phyloP scores from a whole-genome alignment of 2,329 filamentous ascomycete species.

The Sporothrix humicola region DNA sequence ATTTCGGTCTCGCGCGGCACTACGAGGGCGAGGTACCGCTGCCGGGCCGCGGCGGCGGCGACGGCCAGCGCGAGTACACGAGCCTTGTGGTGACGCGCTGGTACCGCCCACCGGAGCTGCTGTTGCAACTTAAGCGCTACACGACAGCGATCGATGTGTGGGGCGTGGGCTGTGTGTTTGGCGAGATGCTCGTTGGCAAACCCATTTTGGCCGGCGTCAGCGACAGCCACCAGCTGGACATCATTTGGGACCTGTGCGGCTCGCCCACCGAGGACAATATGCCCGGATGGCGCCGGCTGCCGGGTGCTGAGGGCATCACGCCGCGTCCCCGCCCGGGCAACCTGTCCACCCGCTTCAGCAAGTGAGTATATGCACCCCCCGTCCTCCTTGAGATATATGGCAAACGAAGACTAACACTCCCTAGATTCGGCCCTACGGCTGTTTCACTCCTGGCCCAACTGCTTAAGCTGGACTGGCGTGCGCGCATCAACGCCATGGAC shows the following conservation, averaged over 20 bases:
- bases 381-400: background rate
- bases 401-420: slow-evolving; percentile 38
- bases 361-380: slow-evolving; percentile 51
- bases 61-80: slow-evolving; percentile 89
- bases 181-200: slow-evolving; percentile 93
- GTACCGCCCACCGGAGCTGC: slow-evolving; percentile 93
- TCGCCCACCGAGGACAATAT: slow-evolving; percentile 88
- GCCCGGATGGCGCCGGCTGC: slow-evolving; percentile 86
- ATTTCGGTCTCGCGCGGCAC: slow-evolving; percentile 92
- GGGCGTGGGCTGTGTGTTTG: slow-evolving; percentile 98
- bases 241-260: slow-evolving; percentile 93
- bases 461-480: slow-evolving; percentile 85
- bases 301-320: slow-evolving; percentile 77
- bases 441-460: slow-evolving; percentile 82
- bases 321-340: slow-evolving; percentile 67
- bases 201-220: slow-evolving; percentile 91
- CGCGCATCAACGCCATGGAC: slow-evolving; percentile 89
- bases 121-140: slow-evolving; percentile 86
- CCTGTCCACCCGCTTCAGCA: slow-evolving; percentile 74
- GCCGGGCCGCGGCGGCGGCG: slow-evolving; percentile 78
- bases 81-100: slow-evolving; percentile 95
- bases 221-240: slow-evolving; percentile 85
- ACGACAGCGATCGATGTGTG: slow-evolving; percentile 98
- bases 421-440: slow-evolving; percentile 69
- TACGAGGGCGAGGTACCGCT: slow-evolving; percentile 85